These are phyloP conservation scores for Adansonia madagascariensis DNA, from an alignment of 441 rosid species.

Conservation along the genomic window DNA sequence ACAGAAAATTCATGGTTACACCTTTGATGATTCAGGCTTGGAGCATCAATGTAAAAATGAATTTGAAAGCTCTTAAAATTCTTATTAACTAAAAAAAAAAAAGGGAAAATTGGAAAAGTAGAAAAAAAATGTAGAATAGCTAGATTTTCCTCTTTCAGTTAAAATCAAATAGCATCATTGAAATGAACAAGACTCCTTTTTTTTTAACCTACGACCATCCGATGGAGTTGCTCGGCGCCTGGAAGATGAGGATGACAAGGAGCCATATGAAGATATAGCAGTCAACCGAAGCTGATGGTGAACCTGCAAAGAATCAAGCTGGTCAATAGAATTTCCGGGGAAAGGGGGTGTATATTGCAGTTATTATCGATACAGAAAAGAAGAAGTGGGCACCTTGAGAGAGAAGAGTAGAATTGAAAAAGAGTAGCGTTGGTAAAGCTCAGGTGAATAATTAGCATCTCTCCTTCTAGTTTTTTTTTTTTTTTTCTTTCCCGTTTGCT, in stretches of 20 bases:
- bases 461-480: neutral
- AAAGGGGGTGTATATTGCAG: neutral
- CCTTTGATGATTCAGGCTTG: neutral
- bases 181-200: neutral
- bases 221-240: conserved; percentile 11
- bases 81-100: neutral
- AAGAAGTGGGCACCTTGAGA: neutral
- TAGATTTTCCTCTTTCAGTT: neutral
- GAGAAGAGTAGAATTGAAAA: neutral
- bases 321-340: neutral
- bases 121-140: neutral
- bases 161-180: neutral
- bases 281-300: conserved; percentile 15
- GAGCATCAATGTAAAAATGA: neutral
- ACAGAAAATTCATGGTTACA: conserved; percentile 1
- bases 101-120: neutral
- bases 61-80: neutral
- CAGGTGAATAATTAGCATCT: neutral
- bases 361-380: neutral
- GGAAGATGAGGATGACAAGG: conserved; percentile 1
- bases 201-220: conserved; percentile 15
- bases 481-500: neutral
- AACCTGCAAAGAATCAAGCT: conserved; percentile 11
- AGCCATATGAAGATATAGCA: conserved; percentile 4
- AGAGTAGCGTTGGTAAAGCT: neutral